These are phyloP conservation scores for Purshia tridentata DNA, from an alignment of 306 rosid genomes.

Conservation along the genomic window DNA sequence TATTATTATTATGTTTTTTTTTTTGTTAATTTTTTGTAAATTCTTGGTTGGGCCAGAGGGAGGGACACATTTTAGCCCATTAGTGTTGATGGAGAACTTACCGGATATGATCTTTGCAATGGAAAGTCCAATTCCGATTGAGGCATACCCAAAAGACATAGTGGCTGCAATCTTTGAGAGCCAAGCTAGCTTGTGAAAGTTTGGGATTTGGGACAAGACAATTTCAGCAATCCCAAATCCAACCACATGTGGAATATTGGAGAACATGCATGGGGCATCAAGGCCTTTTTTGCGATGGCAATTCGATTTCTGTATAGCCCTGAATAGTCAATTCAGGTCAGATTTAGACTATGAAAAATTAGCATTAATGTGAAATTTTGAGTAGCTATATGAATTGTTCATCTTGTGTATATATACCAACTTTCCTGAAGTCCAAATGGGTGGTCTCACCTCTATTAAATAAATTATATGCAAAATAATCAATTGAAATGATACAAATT, in stretches of 20 bases:
- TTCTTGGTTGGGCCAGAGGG: not conserved
- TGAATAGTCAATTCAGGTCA: conserved; percentile 8
- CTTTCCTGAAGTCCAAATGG: too few species aligned
- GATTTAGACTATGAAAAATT: not conserved
- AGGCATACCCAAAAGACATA: conserved; percentile 57
- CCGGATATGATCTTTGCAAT: conserved; percentile 41
- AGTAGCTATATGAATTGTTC: too few species aligned
- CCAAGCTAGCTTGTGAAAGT: conserved; percentile 48
- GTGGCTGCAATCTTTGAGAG: conserved; percentile 49
- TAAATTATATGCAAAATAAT: not conserved
- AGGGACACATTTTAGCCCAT: too few species aligned
- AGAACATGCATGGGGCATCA: conserved; percentile 39
- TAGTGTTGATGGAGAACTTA: not conserved
- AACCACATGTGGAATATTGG: conserved; percentile 52
- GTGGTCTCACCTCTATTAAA: too few species aligned
- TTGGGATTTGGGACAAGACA: conserved; percentile 53
- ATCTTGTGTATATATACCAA: too few species aligned
- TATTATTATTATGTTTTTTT: too few species aligned
- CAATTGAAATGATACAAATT: not conserved
- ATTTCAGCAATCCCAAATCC: conserved; percentile 51
- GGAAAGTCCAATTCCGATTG: conserved; percentile 50
- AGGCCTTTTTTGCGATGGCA: conserved; percentile 38
- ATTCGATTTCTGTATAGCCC: conserved; percentile 46
- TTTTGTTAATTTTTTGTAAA: too few species aligned
- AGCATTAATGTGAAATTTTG: not conserved